Evolutionary conservation across 2,329 filamentous ascomycete genomes (phyloP).

Genomic region (Phyllosticta citrichinensis): DNA sequence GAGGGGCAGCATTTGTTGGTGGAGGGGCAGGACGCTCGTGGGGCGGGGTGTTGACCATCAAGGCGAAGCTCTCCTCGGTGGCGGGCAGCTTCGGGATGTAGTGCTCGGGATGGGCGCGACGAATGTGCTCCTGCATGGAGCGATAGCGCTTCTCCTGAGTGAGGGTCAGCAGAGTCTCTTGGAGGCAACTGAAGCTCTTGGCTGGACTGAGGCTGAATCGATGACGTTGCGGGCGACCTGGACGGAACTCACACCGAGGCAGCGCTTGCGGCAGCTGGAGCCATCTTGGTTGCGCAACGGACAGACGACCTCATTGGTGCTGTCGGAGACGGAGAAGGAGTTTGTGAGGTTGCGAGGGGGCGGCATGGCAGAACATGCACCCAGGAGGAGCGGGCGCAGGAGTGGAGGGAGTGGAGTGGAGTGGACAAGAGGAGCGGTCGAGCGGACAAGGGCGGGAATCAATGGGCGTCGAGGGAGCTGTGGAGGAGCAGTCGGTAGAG

Average conservation of each 20-base stretch:
- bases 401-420: constrained; percentile 7
- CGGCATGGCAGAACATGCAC: constrained; percentile 51
- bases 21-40: constrained; percentile 55
- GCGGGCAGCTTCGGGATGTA: constrained; percentile 97
- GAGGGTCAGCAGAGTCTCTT: constrained; percentile 20
- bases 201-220: constrained; percentile 8
- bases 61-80: constrained; percentile 91
- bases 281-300: constrained; percentile 93
- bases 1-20: constrained; percentile 27
- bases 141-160: constrained; percentile 84
- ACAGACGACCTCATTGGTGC: constrained; percentile 93
- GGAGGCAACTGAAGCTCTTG: constrained; percentile 11
- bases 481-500: neutral
- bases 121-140: constrained; percentile 99
- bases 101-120: constrained; percentile 89
- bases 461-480: neutral
- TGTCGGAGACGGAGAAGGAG: constrained; percentile 84
- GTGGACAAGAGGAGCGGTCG: constrained; percentile 11
- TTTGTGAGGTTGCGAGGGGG: constrained; percentile 77
- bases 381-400: constrained; percentile 37
- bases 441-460: neutral
- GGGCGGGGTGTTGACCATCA: constrained; percentile 90
- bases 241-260: constrained; percentile 75
- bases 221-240: neutral
- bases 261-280: constrained; percentile 93